A percentile compares a stretch with the other conserved stretches of the same genome.
These are phyloP conservation scores for Penicillium salamii DNA, from an alignment of 495 filamentous ascomycete species.

Conservation along the genomic window DNA sequence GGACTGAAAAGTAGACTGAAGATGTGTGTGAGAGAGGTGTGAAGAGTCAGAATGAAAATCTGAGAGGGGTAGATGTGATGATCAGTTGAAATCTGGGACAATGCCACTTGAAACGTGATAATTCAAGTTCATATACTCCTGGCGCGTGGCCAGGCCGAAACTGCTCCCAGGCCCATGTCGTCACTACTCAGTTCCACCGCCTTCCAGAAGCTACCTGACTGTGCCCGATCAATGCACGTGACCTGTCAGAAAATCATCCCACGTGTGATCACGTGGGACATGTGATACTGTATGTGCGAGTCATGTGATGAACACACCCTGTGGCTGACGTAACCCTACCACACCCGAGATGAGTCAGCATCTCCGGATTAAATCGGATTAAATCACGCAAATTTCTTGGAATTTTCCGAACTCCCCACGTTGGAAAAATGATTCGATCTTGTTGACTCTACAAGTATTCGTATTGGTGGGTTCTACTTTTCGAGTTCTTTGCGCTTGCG, in stretches of 20 bases:
- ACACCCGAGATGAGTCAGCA: background rate
- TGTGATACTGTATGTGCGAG: too few relatives aligned
- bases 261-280: background rate
- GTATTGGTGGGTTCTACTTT: background rate
- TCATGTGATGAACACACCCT: too few relatives aligned
- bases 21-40: too few relatives aligned
- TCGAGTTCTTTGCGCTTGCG: too few relatives aligned
- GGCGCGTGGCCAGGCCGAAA: conserved; percentile 19
- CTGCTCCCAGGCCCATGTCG: conserved; percentile 28
- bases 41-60: background rate
- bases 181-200: conserved; percentile 37
- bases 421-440: background rate
- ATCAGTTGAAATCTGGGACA: conserved; percentile 1
- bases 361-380: too few relatives aligned
- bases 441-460: background rate
- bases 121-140: conserved; percentile 25
- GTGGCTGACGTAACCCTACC: too few relatives aligned
- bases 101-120: conserved; percentile 2
- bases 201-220: conserved; percentile 37
- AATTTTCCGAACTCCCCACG: background rate
- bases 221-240: background rate
- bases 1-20: too few relatives aligned
- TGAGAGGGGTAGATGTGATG: conserved; percentile 1
- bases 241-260: background rate
- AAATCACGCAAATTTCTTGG: conserved; percentile 8